A percentile compares a stretch with the other conserved stretches of the same genome.
Evolutionary conservation across 2,329 filamentous ascomycete species (phyloP).

Genomic region (Camptophora hylomeconis): DNA sequence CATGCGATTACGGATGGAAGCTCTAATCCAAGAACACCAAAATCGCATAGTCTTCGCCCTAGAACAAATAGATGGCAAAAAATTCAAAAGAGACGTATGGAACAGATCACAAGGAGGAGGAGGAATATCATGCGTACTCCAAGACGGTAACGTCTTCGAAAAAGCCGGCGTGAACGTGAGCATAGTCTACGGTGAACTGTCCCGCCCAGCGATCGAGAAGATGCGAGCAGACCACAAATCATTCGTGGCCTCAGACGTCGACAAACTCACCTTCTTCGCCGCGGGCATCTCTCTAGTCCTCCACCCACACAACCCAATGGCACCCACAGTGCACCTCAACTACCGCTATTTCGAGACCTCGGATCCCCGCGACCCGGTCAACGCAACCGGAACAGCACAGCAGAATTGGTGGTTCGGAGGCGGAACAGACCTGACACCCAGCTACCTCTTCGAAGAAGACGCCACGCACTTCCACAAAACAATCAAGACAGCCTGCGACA

Average conservation of each 20-base stretch:
- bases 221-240: constrained; percentile 95
- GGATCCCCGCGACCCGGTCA: constrained; percentile 61
- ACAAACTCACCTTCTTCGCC: constrained; percentile 87
- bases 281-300: constrained; percentile 85
- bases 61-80: constrained; percentile 67
- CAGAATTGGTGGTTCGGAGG: constrained; percentile 95
- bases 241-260: constrained; percentile 59
- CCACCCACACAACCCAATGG: constrained; percentile 91
- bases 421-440: constrained; percentile 83
- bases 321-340: constrained; percentile 93
- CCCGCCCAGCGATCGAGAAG: constrained; percentile 73
- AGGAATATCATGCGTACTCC: constrained; percentile 85
- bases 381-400: constrained; percentile 31
- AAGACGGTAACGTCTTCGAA: constrained; percentile 94
- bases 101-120: constrained; percentile 76
- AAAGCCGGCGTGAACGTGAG: constrained; percentile 94
- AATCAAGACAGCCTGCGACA: constrained; percentile 85
- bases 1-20: constrained; percentile 96
- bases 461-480: constrained; percentile 92
- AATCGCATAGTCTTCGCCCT: constrained; percentile 73
- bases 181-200: constrained; percentile 84
- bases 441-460: constrained; percentile 93
- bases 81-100: constrained; percentile 80
- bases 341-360: constrained; percentile 98
- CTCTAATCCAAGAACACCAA: constrained; percentile 88